A percentile compares a stretch with the other conserved stretches of the same genome.
Conservation (phyloP, 1,284 basidiomycete genomes). For the Ceratobasidium sp. region DNA sequence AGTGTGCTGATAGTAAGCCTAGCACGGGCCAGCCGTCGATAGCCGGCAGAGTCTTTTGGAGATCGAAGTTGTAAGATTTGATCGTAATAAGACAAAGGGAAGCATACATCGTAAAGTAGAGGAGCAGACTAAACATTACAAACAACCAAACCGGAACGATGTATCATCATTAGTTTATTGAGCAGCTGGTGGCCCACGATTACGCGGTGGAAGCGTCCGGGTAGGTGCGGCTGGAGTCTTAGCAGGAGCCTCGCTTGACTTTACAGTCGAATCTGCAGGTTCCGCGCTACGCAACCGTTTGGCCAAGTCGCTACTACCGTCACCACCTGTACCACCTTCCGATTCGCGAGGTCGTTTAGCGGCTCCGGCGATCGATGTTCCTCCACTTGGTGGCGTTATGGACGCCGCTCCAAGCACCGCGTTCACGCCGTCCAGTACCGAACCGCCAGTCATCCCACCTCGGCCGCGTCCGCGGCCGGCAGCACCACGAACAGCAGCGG, state of each 20-base stretch:
- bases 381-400: conserved; percentile 3
- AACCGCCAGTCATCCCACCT: conserved; percentile 37
- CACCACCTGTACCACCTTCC: not conserved
- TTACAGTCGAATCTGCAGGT: not conserved
- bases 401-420: conserved; percentile 28
- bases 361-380: conserved; percentile 42
- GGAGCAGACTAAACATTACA: not conserved
- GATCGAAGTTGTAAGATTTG: not conserved
- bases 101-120: not conserved
- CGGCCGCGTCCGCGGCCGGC: conserved; percentile 34
- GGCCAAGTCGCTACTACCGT: conserved; percentile 23
- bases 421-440: conserved; percentile 35
- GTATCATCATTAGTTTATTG: conserved; percentile 1
- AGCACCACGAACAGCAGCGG: conserved; percentile 3
- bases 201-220: conserved; percentile 16
- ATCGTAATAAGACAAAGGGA: conserved; percentile 15
- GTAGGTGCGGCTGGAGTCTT: conserved; percentile 4
- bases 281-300: conserved; percentile 30
- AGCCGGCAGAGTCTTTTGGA: not conserved
- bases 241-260: conserved; percentile 9
- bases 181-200: conserved; percentile 13
- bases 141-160: not conserved
- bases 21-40: too few species aligned
- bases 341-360: conserved; percentile 42
- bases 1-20: too few species aligned